Conservation (phyloP, 371 early-diverging fungal genomes). For the Rhizomucor pusillus region DNA sequence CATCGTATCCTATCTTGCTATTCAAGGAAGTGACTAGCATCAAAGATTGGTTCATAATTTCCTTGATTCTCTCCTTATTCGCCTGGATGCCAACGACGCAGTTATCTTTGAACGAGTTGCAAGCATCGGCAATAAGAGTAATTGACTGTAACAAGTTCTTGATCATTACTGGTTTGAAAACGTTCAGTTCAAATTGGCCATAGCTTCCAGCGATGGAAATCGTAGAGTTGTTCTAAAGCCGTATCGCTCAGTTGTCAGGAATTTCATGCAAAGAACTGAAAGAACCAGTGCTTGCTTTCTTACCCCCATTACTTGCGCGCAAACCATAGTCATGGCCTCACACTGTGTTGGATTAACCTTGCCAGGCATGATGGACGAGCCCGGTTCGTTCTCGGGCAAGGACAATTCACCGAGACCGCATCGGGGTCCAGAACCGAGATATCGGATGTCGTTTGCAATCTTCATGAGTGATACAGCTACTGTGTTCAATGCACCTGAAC, state of each 20-base stretch:
- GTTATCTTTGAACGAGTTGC: constrained; percentile 76
- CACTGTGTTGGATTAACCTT: constrained; percentile 94
- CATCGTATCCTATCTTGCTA: constrained; percentile 80
- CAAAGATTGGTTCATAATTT: constrained; percentile 72
- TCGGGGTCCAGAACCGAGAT: constrained; percentile 87
- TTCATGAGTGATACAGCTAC: constrained; percentile 86
- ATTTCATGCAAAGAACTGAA: not conserved
- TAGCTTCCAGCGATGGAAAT: constrained; percentile 80
- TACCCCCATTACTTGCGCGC: constrained; percentile 76
- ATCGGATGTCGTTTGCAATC: constrained; percentile 90
- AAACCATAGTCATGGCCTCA: constrained; percentile 93
- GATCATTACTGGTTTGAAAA: constrained; percentile 92
- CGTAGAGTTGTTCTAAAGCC: constrained; percentile 70
- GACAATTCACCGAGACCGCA: constrained; percentile 87
- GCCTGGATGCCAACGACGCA: constrained; percentile 84
- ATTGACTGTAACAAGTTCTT: constrained; percentile 82
- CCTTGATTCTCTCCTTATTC: constrained; percentile 72
- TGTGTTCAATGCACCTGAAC: constrained; percentile 82
- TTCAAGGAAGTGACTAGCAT: constrained; percentile 92
- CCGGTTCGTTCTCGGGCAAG: constrained; percentile 91
- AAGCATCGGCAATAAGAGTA: constrained; percentile 76
- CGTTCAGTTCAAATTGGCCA: constrained; percentile 93
- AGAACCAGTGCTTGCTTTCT: not conserved
- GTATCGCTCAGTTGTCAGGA: not conserved
- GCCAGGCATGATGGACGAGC: constrained; percentile 92